A percentile compares a stretch with the other conserved stretches of the same genome.
Evolutionary conservation across 1,284 basidiomycete species (phyloP).

Genomic region (Pseudozyma tsukubaensis): DNA sequence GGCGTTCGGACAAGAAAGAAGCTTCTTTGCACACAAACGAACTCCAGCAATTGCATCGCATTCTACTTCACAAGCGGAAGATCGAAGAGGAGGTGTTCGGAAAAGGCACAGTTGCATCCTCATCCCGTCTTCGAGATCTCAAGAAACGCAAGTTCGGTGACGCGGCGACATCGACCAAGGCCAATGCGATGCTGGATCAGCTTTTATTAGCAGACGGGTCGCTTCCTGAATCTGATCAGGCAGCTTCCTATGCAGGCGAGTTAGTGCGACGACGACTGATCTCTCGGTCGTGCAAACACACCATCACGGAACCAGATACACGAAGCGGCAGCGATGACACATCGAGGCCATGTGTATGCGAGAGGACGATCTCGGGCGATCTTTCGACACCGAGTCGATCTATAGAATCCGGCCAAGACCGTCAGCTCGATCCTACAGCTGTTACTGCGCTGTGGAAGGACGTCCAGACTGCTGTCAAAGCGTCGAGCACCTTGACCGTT

Average conservation of each 20-base stretch:
- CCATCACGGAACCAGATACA: neutral
- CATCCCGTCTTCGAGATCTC: neutral
- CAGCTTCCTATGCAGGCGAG: constrained; percentile 3
- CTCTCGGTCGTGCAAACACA: constrained; percentile 8
- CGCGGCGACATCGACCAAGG: neutral
- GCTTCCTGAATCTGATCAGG: neutral
- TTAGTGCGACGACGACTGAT: constrained; percentile 26
- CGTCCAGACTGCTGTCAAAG: constrained; percentile 13
- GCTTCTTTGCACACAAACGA: neutral
- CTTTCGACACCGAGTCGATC: neutral
- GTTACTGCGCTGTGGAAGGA: constrained; percentile 29
- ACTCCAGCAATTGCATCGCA: constrained; percentile 4
- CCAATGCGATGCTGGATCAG: constrained; percentile 10
- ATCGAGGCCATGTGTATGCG: neutral
- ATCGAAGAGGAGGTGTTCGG: neutral
- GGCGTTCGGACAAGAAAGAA: too few relatives aligned
- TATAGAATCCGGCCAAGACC: neutral
- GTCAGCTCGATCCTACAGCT: constrained; percentile 1
- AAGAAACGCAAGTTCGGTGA: constrained; percentile 26
- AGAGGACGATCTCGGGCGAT: neutral
- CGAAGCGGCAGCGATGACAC: neutral
- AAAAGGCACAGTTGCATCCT: neutral
- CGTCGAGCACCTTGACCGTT: constrained; percentile 11
- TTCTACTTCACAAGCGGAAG: neutral
- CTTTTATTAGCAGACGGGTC: constrained; percentile 4